phyloP scores from a whole-genome alignment of 2,329 filamentous ascomycete species.

The Paecilomyces dactylethromorphus region DNA sequence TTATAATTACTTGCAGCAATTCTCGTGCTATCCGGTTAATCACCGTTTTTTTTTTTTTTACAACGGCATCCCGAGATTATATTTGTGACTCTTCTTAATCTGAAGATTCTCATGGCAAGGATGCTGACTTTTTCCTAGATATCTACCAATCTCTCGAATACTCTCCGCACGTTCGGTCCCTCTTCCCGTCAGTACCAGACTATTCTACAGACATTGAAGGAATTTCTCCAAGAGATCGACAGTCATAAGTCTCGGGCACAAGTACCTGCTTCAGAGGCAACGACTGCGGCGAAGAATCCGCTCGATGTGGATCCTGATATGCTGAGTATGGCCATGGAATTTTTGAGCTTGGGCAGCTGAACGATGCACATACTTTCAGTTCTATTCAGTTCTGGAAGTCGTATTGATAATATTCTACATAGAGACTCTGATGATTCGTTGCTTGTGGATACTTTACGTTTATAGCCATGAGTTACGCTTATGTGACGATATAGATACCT shows the following conservation, averaged over 20 bases:
- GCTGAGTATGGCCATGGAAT: conserved; percentile 26
- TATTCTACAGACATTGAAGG: conserved; percentile 29
- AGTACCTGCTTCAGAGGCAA: neutral
- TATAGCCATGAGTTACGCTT: too few relatives aligned
- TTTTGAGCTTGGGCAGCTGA: conserved; percentile 19
- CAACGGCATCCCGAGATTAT: neutral
- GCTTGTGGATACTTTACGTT: too few relatives aligned
- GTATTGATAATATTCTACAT: too few relatives aligned
- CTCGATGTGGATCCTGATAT: conserved; percentile 21
- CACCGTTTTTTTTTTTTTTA: neutral
- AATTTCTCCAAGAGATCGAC: conserved; percentile 24
- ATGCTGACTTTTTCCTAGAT: conserved; percentile 19
- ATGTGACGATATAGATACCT: too few relatives aligned
- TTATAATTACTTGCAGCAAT: neutral
- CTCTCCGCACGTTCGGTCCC: conserved; percentile 31
- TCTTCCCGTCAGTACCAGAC: conserved; percentile 30
- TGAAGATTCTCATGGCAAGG: neutral
- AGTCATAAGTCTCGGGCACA: neutral
- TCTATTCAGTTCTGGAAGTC: too few relatives aligned
- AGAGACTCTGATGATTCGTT: too few relatives aligned
- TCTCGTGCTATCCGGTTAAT: neutral
- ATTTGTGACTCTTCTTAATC: neutral
- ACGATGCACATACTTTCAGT: neutral
- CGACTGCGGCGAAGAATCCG: conserved; percentile 2
- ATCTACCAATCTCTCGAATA: conserved; percentile 37